Evolutionary conservation across 208 protist species (phyloP), one percentile per base, ranked within the genome.

Genomic region (Entamoeba nuttalli): DNA sequence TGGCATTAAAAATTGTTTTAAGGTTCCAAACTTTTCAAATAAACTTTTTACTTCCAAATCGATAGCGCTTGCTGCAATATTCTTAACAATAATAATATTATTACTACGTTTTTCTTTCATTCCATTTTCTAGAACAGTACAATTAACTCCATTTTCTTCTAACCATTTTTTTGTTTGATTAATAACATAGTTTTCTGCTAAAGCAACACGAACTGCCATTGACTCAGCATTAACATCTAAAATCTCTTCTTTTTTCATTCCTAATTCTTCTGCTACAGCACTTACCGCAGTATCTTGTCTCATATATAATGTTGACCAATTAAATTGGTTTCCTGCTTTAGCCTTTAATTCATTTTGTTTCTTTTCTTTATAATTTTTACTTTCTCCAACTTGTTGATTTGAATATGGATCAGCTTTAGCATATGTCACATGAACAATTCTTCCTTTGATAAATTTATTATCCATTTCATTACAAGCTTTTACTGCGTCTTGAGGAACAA

Each of bases 221-320:
- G 93, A 96, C 57, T 93, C 19, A 15, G 19, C 52, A 30, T 57
- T 94, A 3, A 95, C 30, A 95, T 98, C 96, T 5, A 98, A 95
- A 9, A 98, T 19, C 2, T 98, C 95, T 3, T 30, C 30, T 96
- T 98, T 98, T n/a, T 30, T 84, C 44, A 98, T 94, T n/a, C 96
- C 95, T 41, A 97, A 94, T 21, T 96, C 51, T 30, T 95, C 93
- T 4, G 98, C 96, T 30, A 98, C 96, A 2, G 97, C 96, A 19
- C 95, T 95, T 7, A 97, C 96, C 14, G 98, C 97, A 3, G 98
- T 97, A 95, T 98, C 97, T 9, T 53, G 35, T 5, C 96, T 52
- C 95, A 98, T 97, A 94, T 98, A 98, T 2, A 98, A 94, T 35
- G 97, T 95, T 95, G 98, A 98, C 98, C 98, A 98, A 95, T 97